Base-by-base conservation (phyloP, 371 early-diverging fungal genomes). In the Blastocladiella emersonii region DNA sequence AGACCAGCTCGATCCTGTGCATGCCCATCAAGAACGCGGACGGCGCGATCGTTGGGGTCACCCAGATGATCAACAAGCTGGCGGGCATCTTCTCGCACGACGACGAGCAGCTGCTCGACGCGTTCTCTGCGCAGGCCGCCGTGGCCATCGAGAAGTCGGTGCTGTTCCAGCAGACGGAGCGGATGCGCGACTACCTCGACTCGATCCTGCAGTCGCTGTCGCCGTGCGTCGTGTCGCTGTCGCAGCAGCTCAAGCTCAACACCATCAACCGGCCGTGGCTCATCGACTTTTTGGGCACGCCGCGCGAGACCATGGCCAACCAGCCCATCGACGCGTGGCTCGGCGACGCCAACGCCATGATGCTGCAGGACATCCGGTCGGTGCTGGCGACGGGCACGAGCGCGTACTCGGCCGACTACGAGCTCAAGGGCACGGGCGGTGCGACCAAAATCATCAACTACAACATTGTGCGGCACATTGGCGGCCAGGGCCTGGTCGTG, bases 1-100 rank as follows among this genome's bases (percentile, higher is more conserved):
- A 62, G 23, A 80, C 80, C 12, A 68, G 75, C n/a, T 74, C 72
- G 61, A 80, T 80, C 44, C 71, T 80, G n/a, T 74, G 75, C 61
- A 73, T 77, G 66, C 77, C 80, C 2, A 76, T 80, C 74, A 55
- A 64, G 32, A 71, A 69, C 56, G 61, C 67, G 2, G 66, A 66
- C 19, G 45, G 45, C 3, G 45, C 19, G 41, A 67, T 77, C 35
- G 71, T 80, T 37, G 80, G 78, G 7, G 80, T 78, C 17, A 70
- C 72, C 10, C 80, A 80, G 66, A 67, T 77, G 57, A 76, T 78
- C 67, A 78, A 78, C 61, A 78, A 79, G 62, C 64, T 72, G n/a
- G 61, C 39, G 3, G 56, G 65, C 12, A 35, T 57, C 10, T 79
- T 78, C 62, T 61, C 65, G 3, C 62, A 65, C 30, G 79, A 77